Percentiles rank a stretch among this genome's conserved stretches.
Evolutionary conservation across 1,284 basidiomycete species (phyloP).

Genomic region (Sanghuangporus weigelae): DNA sequence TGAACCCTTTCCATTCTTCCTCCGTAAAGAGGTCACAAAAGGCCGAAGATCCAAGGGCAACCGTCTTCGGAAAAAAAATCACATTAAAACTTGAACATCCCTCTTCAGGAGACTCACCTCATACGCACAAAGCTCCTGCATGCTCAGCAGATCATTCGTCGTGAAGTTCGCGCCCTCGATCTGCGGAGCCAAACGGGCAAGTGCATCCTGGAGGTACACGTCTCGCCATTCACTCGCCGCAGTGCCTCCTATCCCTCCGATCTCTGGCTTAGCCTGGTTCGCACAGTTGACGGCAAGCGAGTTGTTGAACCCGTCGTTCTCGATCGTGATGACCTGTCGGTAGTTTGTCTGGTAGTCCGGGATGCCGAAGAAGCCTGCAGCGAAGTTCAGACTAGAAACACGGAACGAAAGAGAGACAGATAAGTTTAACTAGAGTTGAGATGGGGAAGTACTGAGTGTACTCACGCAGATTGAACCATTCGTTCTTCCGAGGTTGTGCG

Average conservation of each 20-base stretch:
- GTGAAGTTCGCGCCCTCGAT: constrained; percentile 60
- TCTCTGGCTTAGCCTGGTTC: constrained; percentile 33
- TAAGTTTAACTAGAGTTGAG: constrained; percentile 2
- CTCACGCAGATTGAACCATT: constrained; percentile 54
- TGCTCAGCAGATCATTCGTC: constrained; percentile 44
- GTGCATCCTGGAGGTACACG: constrained; percentile 52
- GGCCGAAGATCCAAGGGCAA: constrained; percentile 62
- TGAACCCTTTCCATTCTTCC: constrained; percentile 57
- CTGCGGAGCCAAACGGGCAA: constrained; percentile 50
- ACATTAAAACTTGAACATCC: not conserved
- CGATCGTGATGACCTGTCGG: constrained; percentile 48
- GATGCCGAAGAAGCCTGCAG: constrained; percentile 58
- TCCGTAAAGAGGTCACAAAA: constrained; percentile 67
- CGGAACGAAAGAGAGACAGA: no score
- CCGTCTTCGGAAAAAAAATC: constrained; percentile 38
- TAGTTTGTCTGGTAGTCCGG: constrained; percentile 41
- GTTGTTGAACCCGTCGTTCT: constrained; percentile 46
- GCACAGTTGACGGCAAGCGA: constrained; percentile 48
- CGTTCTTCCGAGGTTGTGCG: constrained; percentile 51
- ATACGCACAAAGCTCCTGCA: constrained; percentile 54
- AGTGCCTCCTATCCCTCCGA: constrained; percentile 33
- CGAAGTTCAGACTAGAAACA: constrained; percentile 40
- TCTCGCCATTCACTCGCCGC: constrained; percentile 49
- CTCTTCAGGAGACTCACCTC: constrained; percentile 34
- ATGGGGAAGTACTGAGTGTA: not conserved